phyloP scores from a whole-genome alignment of 164 flowering plant genomes.

The Nymphaea thermarum region DNA sequence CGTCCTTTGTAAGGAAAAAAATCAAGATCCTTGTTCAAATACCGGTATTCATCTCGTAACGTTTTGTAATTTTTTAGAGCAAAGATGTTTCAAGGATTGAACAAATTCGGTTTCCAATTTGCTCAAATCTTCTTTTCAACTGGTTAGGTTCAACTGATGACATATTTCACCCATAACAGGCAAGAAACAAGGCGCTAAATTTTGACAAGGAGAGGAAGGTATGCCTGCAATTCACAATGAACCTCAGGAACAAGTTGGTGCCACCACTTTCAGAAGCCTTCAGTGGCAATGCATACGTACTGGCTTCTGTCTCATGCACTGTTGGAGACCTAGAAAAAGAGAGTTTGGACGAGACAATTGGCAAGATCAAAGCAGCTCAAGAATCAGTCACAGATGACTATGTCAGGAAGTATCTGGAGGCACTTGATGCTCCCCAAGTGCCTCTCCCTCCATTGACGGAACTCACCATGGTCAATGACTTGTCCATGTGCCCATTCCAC shows the following conservation, averaged over 20 bases:
- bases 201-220: conserved; percentile 25
- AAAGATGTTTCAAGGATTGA: too few relatives aligned
- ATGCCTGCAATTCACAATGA: conserved; percentile 40
- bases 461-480: conserved; percentile 37
- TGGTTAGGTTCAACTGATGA: too few relatives aligned
- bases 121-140: too few relatives aligned
- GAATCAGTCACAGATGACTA: conserved; percentile 21
- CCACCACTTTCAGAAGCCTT: conserved; percentile 30
- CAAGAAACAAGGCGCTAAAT: conserved; percentile 29
- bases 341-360: conserved; percentile 13
- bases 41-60: too few relatives aligned
- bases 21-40: too few relatives aligned
- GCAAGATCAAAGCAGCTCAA: conserved; percentile 34
- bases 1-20: too few relatives aligned
- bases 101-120: too few relatives aligned
- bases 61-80: too few relatives aligned
- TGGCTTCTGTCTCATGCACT: conserved; percentile 25
- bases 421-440: conserved; percentile 24
- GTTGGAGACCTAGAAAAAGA: conserved; percentile 22
- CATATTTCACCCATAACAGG: conserved; percentile 12
- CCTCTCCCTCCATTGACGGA: conserved; percentile 35
- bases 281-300: conserved; percentile 39
- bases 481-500: conserved; percentile 43
- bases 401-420: conserved; percentile 25
- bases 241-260: conserved; percentile 29